phyloP scores from a whole-genome alignment of 331 rosid genomes.

The Malus hybrid region DNA sequence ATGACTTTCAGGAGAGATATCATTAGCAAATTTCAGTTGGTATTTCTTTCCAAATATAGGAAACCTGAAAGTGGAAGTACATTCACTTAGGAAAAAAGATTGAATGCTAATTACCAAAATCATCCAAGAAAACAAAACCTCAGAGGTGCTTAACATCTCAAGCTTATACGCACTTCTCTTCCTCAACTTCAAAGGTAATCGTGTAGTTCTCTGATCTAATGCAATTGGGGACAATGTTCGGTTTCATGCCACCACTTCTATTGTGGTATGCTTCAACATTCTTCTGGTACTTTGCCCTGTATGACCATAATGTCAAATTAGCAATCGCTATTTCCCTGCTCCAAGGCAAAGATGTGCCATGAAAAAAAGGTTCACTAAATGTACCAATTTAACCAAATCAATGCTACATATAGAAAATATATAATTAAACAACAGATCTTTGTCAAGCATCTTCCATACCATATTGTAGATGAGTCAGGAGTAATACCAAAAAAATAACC shows the following conservation, averaged over 20 bases:
- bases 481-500: constrained; percentile 98
- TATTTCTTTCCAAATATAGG: constrained; percentile 94
- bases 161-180: constrained; percentile 67
- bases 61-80: constrained; percentile 50
- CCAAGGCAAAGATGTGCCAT: neutral
- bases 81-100: constrained; percentile 11
- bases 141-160: neutral
- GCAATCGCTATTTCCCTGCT: neutral
- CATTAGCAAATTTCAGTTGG: constrained; percentile 81
- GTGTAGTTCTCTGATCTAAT: constrained; percentile 94
- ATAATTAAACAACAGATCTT: constrained; percentile 11
- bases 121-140: constrained; percentile 12
- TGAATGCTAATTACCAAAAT: neutral
- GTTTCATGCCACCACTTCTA: constrained; percentile 83
- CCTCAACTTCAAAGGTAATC: constrained; percentile 95
- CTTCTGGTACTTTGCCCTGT: constrained; percentile 98
- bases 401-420: neutral
- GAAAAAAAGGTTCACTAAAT: neutral
- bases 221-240: constrained; percentile 95
- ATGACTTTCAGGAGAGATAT: constrained; percentile 67
- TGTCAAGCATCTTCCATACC: constrained; percentile 54
- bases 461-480: constrained; percentile 98
- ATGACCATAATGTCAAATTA: constrained; percentile 9
- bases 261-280: constrained; percentile 97
- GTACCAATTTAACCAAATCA: neutral